Percentiles rank a stretch among this genome's conserved stretches.
Evolutionary conservation across 148 eudicot species (phyloP).

Genomic region (Oxyria digyna): DNA sequence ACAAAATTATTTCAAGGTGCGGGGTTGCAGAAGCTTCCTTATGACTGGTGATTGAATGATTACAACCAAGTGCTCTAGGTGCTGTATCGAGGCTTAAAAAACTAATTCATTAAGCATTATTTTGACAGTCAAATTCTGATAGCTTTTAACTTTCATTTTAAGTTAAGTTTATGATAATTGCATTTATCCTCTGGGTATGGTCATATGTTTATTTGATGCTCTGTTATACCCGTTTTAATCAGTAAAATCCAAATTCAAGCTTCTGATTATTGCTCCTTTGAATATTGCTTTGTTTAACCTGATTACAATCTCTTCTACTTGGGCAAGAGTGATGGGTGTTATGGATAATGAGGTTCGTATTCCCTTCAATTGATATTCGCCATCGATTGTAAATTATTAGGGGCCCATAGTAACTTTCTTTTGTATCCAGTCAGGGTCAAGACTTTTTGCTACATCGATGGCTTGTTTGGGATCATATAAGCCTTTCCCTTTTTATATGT

Average conservation of each 20-base stretch:
- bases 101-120: too few species aligned
- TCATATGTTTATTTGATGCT: background rate
- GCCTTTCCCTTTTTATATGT: conserved; percentile 14
- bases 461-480: conserved; percentile 92
- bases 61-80: too few species aligned
- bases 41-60: too few species aligned
- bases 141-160: too few species aligned
- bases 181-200: conserved; percentile 90
- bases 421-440: conserved; percentile 91
- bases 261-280: conserved; percentile 10
- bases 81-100: too few species aligned
- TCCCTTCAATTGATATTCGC: background rate
- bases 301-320: conserved; percentile 89
- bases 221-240: conserved; percentile 9
- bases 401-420: conserved; percentile 15
- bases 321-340: conserved; percentile 98
- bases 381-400: conserved; percentile 7
- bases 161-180: conserved; percentile 70
- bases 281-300: conserved; percentile 87
- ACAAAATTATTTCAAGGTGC: too few species aligned
- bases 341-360: conserved; percentile 83
- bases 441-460: conserved; percentile 93
- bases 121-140: too few species aligned
- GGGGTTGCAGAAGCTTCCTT: too few species aligned
- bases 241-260: conserved; percentile 1